Evolutionary conservation across 176 grass and related monocot species (phyloP), one percentile per base, ranked within the genome.

Genomic region (Alopecurus myosuroides): DNA sequence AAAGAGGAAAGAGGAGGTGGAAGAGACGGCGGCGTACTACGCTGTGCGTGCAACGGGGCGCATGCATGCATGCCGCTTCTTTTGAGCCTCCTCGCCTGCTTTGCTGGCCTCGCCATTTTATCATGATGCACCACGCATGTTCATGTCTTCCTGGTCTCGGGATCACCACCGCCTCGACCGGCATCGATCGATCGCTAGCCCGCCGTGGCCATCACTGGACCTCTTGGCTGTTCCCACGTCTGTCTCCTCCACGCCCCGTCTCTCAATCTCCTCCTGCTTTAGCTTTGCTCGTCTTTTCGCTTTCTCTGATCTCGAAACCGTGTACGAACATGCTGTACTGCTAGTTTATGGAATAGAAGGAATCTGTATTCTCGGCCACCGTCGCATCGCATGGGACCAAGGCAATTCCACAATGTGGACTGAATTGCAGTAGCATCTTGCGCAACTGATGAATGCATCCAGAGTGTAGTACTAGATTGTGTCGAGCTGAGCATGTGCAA

Each of bases 241-340:
- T 55, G 42, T 60, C 74, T 41, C 19, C 68, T 26, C 30, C 77
- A 4, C 63, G 81, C 57, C 40, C 40, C 48, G 80, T 19, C 87
- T 6, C 33, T 77, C 25, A 9, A 29, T 45, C 68, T 34, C 66
- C 6, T 36, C 46, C 19, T 20, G 2, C 55, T 78, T 65, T 82
- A 51, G 28, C 53, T 29, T 61, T 45, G 18, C 68, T 80, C 23
- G 0, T 76, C 80, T 91, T 87, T 86, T 61, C 39, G 17, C 85
- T 84, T 87, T 84, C 85, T 70, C 76, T 17, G 19, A 87, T 87
- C 81, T 87, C 85, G 76, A 90, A 90, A 74, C 85, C 75, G 12
- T 83, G 84, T 56, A 57, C 58, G 80, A 39, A 63, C 31, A 4
- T 70, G 66, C 45, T 65, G 20, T 45, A 10, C 25, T 30, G 15